phyloP scores from a whole-genome alignment of 768 basidiomycete genomes.

The Boletus subparvulus region DNA sequence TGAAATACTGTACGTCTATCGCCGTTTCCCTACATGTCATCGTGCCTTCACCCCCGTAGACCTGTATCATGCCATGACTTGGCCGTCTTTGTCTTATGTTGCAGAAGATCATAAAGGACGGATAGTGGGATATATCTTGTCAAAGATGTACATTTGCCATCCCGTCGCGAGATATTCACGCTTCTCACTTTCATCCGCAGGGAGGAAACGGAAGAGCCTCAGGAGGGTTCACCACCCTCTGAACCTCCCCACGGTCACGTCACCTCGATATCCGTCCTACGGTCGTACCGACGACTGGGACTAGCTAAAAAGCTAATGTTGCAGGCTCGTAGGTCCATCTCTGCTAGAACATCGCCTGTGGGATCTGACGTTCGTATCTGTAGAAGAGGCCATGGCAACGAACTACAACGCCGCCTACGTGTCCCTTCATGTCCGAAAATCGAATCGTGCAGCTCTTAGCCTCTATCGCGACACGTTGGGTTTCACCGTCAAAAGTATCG shows the following conservation, averaged over 20 bases:
- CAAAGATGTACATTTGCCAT: slow-evolving; percentile 73
- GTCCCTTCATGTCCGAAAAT: slow-evolving; percentile 89
- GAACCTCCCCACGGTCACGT: slow-evolving; percentile 82
- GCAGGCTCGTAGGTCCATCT: slow-evolving; percentile 70
- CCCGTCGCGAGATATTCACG: neutral
- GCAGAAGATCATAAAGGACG: slow-evolving; percentile 87
- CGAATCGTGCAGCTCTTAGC: slow-evolving; percentile 88
- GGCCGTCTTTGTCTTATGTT: slow-evolving; percentile 92
- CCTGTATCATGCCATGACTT: slow-evolving; percentile 86
- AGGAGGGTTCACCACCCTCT: slow-evolving; percentile 49
- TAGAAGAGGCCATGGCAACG: slow-evolving; percentile 89
- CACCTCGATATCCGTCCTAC: slow-evolving; percentile 92
- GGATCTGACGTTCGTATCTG: slow-evolving; percentile 2
- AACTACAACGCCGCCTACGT: slow-evolving; percentile 85
- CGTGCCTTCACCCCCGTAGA: slow-evolving; percentile 45
- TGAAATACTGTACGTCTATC: slow-evolving; percentile 64
- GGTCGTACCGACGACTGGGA: slow-evolving; percentile 88
- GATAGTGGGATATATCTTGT: slow-evolving; percentile 94
- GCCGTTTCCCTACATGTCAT: neutral
- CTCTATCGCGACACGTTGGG: slow-evolving; percentile 89
- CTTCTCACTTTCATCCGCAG: slow-evolving; percentile 41
- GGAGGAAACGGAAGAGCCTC: slow-evolving; percentile 49
- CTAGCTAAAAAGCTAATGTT: slow-evolving; percentile 94
- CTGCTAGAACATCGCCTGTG: neutral
- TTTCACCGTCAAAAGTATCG: slow-evolving; percentile 82